Base-by-base conservation (phyloP, 352 stramenopile genomes). In the Halophytophthora batemanensis region DNA sequence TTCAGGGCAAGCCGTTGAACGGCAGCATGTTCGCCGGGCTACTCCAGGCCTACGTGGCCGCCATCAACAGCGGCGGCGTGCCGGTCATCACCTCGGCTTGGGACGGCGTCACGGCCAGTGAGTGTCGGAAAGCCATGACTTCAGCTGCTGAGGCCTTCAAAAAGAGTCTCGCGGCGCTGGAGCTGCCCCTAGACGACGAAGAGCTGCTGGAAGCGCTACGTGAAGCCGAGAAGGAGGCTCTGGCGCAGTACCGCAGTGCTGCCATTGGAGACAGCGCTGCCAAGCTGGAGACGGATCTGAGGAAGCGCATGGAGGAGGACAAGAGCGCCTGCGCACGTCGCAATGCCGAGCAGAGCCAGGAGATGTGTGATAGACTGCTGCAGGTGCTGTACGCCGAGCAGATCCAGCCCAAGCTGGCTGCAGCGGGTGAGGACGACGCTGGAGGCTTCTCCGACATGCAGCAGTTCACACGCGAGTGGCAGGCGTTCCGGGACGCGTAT, bases 31-130 rank as follows among this genome's bases (percentile, higher is more conserved):
- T 93, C 50, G 77, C 77, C 21, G 91, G 90, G 34, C 60, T 97
- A 33, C 86, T 87, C 15, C 34, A 69, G 13, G 83, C 77, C 28
- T 96, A 96, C 56, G 76, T 95, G 1, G 80, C 91, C 35, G 86
- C 87, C 18, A 62, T 97, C 7, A 97, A 96, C 61, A 93, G 80
- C 40, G 85, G 84, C 59, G 88, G 90, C 43, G 76, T 77, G 8
- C 86, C 87, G 0, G 83, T 93, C 36, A 96, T 97, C 51, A 92
- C 82, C 6, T 96, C 75, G 50, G 87, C 88, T 1, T 97, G 88
- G 84, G 90, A 80, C 44, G 82, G 84, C 34, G 87, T 97, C 2
- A 91, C 82, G 25, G 76, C 72, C 2, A 89, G 74, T 43, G 82
- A 95, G 55, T 90, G 78, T 53, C 77, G 78, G 23, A 92, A 93